phyloP scores from a whole-genome alignment of 2,329 filamentous ascomycete genomes.

The Scopulariopsis brevicaulis region DNA sequence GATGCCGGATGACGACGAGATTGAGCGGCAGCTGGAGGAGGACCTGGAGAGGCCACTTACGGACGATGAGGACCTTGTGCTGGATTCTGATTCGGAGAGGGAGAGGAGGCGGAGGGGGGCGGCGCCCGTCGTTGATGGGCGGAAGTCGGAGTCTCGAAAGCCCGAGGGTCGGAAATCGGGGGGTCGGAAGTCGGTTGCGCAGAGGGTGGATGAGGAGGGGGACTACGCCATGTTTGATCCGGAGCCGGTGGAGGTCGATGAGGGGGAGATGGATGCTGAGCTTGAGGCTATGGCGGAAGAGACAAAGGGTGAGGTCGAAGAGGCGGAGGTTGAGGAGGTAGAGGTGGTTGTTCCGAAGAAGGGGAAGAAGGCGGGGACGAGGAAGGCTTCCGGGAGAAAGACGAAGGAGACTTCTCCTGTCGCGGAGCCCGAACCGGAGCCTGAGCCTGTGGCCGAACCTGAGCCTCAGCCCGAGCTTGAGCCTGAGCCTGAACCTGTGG shows the following conservation, averaged over 20 bases:
- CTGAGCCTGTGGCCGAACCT: conserved; percentile 4
- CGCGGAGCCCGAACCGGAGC: conserved; percentile 12
- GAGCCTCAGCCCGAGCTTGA: conserved; percentile 10
- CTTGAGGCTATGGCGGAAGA: conserved; percentile 36
- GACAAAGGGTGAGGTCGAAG: conserved; percentile 17
- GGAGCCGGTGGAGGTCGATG: conserved; percentile 27
- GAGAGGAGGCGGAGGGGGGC: conserved; percentile 9
- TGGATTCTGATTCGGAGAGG: conserved; percentile 33
- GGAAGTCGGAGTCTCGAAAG: no score
- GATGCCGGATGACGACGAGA: conserved; percentile 49
- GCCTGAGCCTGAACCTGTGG: conserved; percentile 8
- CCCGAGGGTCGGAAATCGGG: no score
- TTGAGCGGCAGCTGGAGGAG: conserved; percentile 53
- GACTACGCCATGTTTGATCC: conserved; percentile 44
- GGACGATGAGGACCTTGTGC: conserved; percentile 37
- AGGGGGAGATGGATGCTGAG: conserved; percentile 39
- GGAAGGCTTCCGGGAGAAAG: conserved; percentile 38
- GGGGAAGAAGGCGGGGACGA: conserved; percentile 34
- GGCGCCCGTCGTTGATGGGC: no score
- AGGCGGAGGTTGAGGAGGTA: conserved; percentile 16
- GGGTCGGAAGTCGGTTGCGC: no score
- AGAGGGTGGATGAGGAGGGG: conserved; percentile 16
- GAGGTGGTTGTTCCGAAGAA: conserved; percentile 39
- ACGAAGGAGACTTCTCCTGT: conserved; percentile 21
- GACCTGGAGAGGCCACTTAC: conserved; percentile 47